Evolutionary conservation across 208 protist species (phyloP).

Genomic region (Leishmania turanica): DNA sequence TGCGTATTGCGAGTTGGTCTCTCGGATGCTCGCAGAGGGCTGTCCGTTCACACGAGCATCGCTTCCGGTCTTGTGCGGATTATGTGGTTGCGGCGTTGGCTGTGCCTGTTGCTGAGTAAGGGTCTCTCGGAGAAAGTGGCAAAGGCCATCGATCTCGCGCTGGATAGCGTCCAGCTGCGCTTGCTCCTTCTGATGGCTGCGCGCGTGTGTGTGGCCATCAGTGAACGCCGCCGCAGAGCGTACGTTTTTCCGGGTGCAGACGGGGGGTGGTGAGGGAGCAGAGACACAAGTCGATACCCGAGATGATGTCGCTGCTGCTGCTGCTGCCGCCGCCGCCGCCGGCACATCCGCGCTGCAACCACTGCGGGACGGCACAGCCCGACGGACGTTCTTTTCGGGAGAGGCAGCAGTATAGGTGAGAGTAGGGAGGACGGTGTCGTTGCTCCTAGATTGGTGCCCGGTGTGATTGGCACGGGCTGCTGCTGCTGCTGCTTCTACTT

Average conservation of each 20-base stretch:
- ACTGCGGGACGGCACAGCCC: too few species aligned
- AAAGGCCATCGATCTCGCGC: neutral
- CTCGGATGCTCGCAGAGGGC: neutral
- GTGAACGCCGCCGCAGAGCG: too few species aligned
- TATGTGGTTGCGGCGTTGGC: neutral
- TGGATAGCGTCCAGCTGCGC: too few species aligned
- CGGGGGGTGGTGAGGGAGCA: too few species aligned
- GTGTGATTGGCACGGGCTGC: neutral
- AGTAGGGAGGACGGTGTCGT: neutral
- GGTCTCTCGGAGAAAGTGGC: neutral
- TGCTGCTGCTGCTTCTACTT: neutral
- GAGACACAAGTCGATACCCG: too few species aligned
- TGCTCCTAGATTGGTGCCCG: neutral
- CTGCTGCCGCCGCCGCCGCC: too few species aligned
- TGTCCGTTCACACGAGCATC: neutral
- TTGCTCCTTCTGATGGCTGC: too few species aligned
- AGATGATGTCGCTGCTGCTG: neutral
- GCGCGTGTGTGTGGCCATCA: too few species aligned
- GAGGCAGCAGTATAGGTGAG: neutral
- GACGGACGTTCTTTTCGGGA: neutral
- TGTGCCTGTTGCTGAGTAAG: neutral
- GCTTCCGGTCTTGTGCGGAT: neutral
- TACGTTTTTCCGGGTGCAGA: too few species aligned
- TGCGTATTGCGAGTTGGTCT: neutral
- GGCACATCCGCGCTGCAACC: too few species aligned